Conservation (phyloP, 257 asterid species). For the Sherardia arvensis region DNA sequence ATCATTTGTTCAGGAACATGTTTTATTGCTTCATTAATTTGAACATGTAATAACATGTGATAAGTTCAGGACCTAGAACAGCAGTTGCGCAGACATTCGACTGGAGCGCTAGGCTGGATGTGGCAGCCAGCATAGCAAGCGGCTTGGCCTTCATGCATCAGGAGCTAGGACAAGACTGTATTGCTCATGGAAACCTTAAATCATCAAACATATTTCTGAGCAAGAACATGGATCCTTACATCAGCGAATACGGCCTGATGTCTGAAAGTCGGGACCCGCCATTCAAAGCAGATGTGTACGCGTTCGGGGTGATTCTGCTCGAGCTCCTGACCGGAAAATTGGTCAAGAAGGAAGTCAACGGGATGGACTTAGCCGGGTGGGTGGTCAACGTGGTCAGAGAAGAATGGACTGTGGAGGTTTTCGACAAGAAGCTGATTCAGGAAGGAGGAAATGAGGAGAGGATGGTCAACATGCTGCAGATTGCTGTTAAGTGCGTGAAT, state of each 20-base stretch:
- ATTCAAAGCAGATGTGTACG: slow-evolving; percentile 43
- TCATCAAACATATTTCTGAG: slow-evolving; percentile 61
- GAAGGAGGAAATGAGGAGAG: slow-evolving; percentile 68
- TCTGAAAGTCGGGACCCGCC: slow-evolving; percentile 18
- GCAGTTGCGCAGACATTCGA: slow-evolving; percentile 28
- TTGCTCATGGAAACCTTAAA: slow-evolving; percentile 70
- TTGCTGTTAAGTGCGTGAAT: slow-evolving; percentile 50
- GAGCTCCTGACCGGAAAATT: slow-evolving; percentile 65
- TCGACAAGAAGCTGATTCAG: slow-evolving; percentile 42
- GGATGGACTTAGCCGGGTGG: slow-evolving; percentile 62
- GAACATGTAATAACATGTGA: neutral
- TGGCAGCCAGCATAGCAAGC: slow-evolving; percentile 43
- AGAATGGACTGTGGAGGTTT: slow-evolving; percentile 83
- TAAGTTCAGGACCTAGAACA: slow-evolving; percentile 24
- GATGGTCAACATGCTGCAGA: slow-evolving; percentile 51
- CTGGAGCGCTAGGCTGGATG: slow-evolving; percentile 46
- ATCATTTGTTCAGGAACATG: neutral
- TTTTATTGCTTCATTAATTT: neutral
- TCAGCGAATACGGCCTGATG: slow-evolving; percentile 64
- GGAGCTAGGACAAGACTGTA: slow-evolving; percentile 36
- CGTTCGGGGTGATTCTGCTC: slow-evolving; percentile 58
- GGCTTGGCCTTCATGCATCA: slow-evolving; percentile 59
- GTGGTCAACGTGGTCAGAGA: slow-evolving; percentile 56
- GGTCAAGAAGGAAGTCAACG: slow-evolving; percentile 23
- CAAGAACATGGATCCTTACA: slow-evolving; percentile 46